Evolutionary conservation across 2,329 filamentous ascomycete species (phyloP), one percentile per base, ranked within the genome.

Genomic region (Aspergillus sp.): DNA sequence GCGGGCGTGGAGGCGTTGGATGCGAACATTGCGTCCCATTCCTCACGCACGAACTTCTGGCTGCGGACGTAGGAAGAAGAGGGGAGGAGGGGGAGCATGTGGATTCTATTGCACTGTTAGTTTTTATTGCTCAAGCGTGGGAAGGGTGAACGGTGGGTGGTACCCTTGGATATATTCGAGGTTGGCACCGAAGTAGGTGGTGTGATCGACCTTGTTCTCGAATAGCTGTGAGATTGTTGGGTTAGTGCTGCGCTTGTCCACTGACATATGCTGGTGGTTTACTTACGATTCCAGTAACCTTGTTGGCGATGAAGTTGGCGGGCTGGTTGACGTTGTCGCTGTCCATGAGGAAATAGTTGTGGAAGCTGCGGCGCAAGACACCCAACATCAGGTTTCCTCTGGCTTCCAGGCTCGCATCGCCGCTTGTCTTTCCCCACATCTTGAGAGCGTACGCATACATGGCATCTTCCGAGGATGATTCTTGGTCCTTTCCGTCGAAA

Each of bases 121-220:
- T 9, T 30, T 30, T 4, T 30, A 1, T 20, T 20, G 27, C 9
- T 4, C 3, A 30, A 30, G 27, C 20, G 20, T 20, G 8, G 27
- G 27, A 1, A 3, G 27, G 27, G 27, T 11, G 27, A 30, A 11
- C 11, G 4, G 9, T 9, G 27, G 27, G 9, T 30, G 27, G 54
- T 68, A 78, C 77, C 82, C 85, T 70, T 87, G 80, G 60, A 96
- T 83, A 66, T 86, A 90, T 74, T 93, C 88, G 12, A 85, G 82
- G 57, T 87, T 85, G 51, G 78, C 73, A 46, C 91, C 90, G 68
- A 97, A 97, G 76, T 91, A 97, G 1, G 93, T 97, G 3, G 89
- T 89, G 74, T 97, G 91, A 72, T 98, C 91, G 54, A 92, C 83
- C 77, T 98, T 98, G 79, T 97, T 97, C 76, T 98, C 93, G 68